Percentiles rank a stretch among this genome's conserved stretches.
These are phyloP conservation scores for Lotus japonicus DNA, from an alignment of 306 rosid genomes.

Conservation along the genomic window DNA sequence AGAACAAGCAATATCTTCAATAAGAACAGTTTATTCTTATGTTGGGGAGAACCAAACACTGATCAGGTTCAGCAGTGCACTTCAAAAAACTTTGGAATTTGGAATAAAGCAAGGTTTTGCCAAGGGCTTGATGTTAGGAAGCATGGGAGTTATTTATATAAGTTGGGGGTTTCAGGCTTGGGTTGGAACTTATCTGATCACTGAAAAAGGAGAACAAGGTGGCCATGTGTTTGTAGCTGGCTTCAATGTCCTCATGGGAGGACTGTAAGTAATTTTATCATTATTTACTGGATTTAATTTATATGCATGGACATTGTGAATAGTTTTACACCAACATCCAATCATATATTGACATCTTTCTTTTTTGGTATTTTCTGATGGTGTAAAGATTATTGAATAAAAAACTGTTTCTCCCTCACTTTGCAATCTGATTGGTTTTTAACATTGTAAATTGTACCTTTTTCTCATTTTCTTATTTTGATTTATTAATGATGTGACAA, in stretches of 20 bases:
- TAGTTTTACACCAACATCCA: too few relatives aligned
- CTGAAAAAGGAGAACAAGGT: constrained; percentile 64
- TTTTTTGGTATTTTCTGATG: too few relatives aligned
- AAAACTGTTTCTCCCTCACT: too few relatives aligned
- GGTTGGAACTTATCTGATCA: constrained; percentile 75
- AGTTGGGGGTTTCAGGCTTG: constrained; percentile 97
- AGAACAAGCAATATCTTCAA: constrained; percentile 83
- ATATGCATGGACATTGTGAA: too few relatives aligned
- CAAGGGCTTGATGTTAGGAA: constrained; percentile 86
- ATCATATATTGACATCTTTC: too few relatives aligned
- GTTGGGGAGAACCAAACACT: constrained; percentile 77
- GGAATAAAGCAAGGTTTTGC: constrained; percentile 71
- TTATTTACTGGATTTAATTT: neutral
- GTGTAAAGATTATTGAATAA: too few relatives aligned
- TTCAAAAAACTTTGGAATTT: constrained; percentile 49
- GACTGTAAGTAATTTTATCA: constrained; percentile 58
- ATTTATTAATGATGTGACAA: too few relatives aligned
- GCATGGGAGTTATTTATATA: constrained; percentile 73
- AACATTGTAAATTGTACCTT: too few relatives aligned
- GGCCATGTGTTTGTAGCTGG: constrained; percentile 87
- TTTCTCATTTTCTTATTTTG: too few relatives aligned
- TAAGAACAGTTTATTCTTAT: constrained; percentile 75
- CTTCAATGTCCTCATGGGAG: constrained; percentile 86
- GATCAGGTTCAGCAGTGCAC: constrained; percentile 59
- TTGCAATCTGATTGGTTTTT: too few relatives aligned